Conservation (phyloP, 106 monocot species). For the Dactylorhiza incarnata region DNA sequence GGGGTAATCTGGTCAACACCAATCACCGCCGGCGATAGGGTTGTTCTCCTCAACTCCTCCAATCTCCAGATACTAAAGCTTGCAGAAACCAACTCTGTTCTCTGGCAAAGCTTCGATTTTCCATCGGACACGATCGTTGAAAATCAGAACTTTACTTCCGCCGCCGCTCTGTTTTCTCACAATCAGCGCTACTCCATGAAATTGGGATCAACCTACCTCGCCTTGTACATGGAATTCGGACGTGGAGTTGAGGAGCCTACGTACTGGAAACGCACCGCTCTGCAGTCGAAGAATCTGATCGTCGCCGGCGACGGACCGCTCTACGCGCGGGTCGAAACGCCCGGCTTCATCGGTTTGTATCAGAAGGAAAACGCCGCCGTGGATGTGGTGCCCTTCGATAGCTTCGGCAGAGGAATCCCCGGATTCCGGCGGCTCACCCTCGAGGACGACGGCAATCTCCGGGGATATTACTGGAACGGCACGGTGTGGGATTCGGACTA, state of each 20-base stretch:
- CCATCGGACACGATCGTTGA: slow-evolving; percentile 64
- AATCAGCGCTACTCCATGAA: slow-evolving; percentile 38
- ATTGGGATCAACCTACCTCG: slow-evolving; percentile 35
- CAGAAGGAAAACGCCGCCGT: slow-evolving; percentile 49
- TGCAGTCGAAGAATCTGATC: slow-evolving; percentile 49
- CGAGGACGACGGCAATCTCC: slow-evolving; percentile 62
- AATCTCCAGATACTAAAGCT: slow-evolving; percentile 56
- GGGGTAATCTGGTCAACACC: slow-evolving; percentile 26
- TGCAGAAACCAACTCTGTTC: neutral
- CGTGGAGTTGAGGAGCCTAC: slow-evolving; percentile 6
- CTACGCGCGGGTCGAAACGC: slow-evolving; percentile 42
- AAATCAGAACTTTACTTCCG: slow-evolving; percentile 61
- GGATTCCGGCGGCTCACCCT: slow-evolving; percentile 68
- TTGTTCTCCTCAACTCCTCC: slow-evolving; percentile 67
- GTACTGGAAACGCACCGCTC: slow-evolving; percentile 70
- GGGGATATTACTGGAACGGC: slow-evolving; percentile 50
- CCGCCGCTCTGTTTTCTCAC: slow-evolving; percentile 28
- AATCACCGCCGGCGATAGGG: slow-evolving; percentile 14
- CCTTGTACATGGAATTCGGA: slow-evolving; percentile 27
- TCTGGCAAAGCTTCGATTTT: slow-evolving; percentile 73
- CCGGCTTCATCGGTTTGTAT: slow-evolving; percentile 73
- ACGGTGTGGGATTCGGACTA: slow-evolving; percentile 37
- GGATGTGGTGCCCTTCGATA: slow-evolving; percentile 63
- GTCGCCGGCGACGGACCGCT: slow-evolving; percentile 36
- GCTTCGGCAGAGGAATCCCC: slow-evolving; percentile 33